phyloP scores from a whole-genome alignment of 73 alveolate genomes.

The Breviolum minutum region DNA sequence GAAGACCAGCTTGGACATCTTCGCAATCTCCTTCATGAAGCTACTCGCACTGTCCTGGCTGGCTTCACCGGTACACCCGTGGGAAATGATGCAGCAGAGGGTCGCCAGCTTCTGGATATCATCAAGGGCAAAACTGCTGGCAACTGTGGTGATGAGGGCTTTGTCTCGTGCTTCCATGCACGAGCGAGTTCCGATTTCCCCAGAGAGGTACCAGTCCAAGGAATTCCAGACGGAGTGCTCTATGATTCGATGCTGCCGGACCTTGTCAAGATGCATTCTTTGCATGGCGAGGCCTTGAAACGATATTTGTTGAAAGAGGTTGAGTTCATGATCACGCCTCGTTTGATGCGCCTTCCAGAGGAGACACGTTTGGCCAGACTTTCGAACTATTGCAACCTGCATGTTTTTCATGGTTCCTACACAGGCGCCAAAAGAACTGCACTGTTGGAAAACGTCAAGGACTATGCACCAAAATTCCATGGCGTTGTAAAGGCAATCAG shows the following conservation, averaged over 20 bases:
- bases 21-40: conserved; percentile 56
- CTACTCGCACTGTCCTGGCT: conserved; percentile 87
- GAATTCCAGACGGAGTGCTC: conserved; percentile 83
- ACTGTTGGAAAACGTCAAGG: conserved; percentile 67
- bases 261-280: conserved; percentile 67
- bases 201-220: conserved; percentile 84
- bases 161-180: conserved; percentile 86
- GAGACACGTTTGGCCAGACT: conserved; percentile 53
- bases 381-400: conserved; percentile 56
- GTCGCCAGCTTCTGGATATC: conserved; percentile 53
- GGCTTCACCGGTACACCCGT: conserved; percentile 94
- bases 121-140: conserved; percentile 55
- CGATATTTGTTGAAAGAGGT: conserved; percentile 82
- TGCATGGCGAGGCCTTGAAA: conserved; percentile 91
- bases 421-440: conserved; percentile 53
- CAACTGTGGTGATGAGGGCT: conserved; percentile 40
- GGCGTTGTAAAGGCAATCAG: conserved; percentile 70
- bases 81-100: conserved; percentile 76
- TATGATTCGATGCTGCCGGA: conserved; percentile 71
- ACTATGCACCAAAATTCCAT: conserved; percentile 71
- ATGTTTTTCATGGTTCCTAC: conserved; percentile 67
- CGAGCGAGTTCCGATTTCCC: conserved; percentile 68
- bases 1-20: conserved; percentile 91
- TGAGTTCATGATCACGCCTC: conserved; percentile 71
- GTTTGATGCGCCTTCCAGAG: conserved; percentile 74